Base-by-base conservation (phyloP, 371 early-diverging fungal species). In the Saksenaea oblongispora region DNA sequence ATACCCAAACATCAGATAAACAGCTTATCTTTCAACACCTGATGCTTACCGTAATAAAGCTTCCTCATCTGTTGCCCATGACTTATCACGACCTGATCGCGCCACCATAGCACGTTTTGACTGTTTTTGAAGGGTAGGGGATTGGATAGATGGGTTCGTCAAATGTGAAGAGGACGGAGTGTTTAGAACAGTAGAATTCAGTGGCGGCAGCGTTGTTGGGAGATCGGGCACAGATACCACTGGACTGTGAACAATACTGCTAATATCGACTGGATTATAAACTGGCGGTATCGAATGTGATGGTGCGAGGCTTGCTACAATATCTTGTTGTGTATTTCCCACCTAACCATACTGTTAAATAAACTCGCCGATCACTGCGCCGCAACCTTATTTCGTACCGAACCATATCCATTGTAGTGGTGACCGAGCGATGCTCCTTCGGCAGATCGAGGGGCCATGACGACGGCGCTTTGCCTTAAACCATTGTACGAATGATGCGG, bases 401-500 rank as follows among this genome's bases (percentile, higher is more conserved):
- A 47, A 47, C 51, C 51, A 47, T 47, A 47, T 47, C 51, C 51
- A 47, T 47, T 47, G 51, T 47, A 47, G 51, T 47, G 51, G 9
- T 47, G 51, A 47, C 51, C 51, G 22, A 47, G 17, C 5, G 51
- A 17, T 9, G 51, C 51, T 22, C 51, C 51, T 47, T 47, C 51
- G 22, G 51, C 51, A 47, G 51, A 47, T 47, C 51, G 51, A 22
- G 51, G 22, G 22, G 51, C 51, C 17, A 47, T 47, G 10, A 22
- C 24, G 22, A 22, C 22, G 22, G 51, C 22, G 5, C 22, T 47
- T 22, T 69, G 71, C 34, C 66, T 61, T 53, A 61, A 62, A 18
- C 59, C 61, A 3, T 71, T 65, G 34, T 71, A 64, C 7, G 65
- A 61, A 2, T 63, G 54, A 7, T 66, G 61, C 2, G 18, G 39